phyloP scores from a whole-genome alignment of 441 rosid species.

The Iberis amara region DNA sequence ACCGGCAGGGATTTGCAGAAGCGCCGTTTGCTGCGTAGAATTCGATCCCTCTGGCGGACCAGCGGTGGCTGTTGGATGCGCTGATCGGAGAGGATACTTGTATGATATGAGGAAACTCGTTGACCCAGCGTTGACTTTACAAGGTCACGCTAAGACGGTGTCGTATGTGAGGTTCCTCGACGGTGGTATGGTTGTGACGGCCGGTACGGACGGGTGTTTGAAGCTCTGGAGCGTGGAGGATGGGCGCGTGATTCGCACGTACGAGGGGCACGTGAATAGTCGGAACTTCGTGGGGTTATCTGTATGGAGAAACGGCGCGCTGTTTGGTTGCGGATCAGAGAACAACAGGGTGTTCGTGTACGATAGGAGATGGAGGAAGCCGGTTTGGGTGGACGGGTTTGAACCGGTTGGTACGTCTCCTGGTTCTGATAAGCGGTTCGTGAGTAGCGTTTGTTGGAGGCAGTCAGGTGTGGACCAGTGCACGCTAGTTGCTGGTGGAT shows the following conservation, averaged over 20 bases:
- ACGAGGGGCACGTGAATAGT: slow-evolving; percentile 61
- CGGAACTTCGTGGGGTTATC: slow-evolving; percentile 82
- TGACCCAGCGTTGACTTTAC: slow-evolving; percentile 41
- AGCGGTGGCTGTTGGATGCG: slow-evolving; percentile 63
- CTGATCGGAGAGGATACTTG: slow-evolving; percentile 55
- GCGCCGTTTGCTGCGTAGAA: slow-evolving; percentile 72
- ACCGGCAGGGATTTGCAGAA: slow-evolving; percentile 35
- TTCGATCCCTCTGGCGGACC: slow-evolving; percentile 56
- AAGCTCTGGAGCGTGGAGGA: slow-evolving; percentile 50
- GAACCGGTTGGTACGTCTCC: slow-evolving; percentile 30
- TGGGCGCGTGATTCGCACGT: slow-evolving; percentile 42
- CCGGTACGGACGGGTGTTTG: slow-evolving; percentile 66
- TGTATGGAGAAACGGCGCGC: slow-evolving; percentile 63
- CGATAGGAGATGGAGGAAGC: slow-evolving; percentile 70
- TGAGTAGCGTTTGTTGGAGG: slow-evolving; percentile 78
- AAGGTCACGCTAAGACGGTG: slow-evolving; percentile 67
- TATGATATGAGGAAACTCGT: slow-evolving; percentile 58
- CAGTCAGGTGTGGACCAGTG: slow-evolving; percentile 57
- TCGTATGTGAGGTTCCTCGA: slow-evolving; percentile 59
- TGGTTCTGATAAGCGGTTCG: slow-evolving; percentile 38
- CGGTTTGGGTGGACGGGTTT: slow-evolving; percentile 64
- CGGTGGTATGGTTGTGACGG: slow-evolving; percentile 37
- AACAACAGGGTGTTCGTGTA: slow-evolving; percentile 69
- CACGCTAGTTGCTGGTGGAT: slow-evolving; percentile 70
- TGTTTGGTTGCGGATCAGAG: slow-evolving; percentile 80